Percentiles rank a stretch among this genome's conserved stretches.
Conservation (phyloP, 139 green algal genomes). For the Haematococcus lacustris region DNA sequence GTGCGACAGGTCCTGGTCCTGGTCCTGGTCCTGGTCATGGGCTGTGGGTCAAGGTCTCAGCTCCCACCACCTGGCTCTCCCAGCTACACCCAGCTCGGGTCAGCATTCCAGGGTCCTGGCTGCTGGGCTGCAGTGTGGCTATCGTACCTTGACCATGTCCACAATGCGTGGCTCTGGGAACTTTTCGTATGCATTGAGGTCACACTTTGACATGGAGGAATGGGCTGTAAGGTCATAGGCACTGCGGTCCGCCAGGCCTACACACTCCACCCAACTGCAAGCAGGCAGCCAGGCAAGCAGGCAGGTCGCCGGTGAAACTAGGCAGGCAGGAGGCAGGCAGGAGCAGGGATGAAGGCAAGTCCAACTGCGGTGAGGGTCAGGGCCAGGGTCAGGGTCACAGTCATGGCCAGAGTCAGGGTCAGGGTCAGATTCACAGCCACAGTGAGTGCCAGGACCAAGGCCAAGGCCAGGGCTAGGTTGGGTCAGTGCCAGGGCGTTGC, state of each 20-base stretch:
- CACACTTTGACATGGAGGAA: slow-evolving; percentile 58
- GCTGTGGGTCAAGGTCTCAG: too few species aligned
- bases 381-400: not conserved
- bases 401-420: too few species aligned
- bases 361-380: not conserved
- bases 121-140: too few species aligned
- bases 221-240: slow-evolving; percentile 89
- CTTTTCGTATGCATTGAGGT: slow-evolving; percentile 78
- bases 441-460: too few species aligned
- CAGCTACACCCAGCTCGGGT: not conserved
- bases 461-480: not conserved
- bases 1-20: too few species aligned
- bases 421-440: too few species aligned
- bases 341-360: not conserved
- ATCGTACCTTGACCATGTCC: slow-evolving; percentile 42
- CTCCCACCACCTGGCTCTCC: not conserved
- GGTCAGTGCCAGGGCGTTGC: not conserved
- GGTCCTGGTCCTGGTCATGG: too few species aligned
- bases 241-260: slow-evolving; percentile 89
- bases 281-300: slow-evolving; percentile 41
- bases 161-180: slow-evolving; percentile 73
- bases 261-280: slow-evolving; percentile 99
- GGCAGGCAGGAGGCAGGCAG: not conserved
- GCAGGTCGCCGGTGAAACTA: not conserved
- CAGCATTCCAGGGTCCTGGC: not conserved